Percentiles rank a stretch among this genome's conserved stretches.
Conservation (phyloP, 495 filamentous ascomycete genomes). For the Penicillium goetzii region DNA sequence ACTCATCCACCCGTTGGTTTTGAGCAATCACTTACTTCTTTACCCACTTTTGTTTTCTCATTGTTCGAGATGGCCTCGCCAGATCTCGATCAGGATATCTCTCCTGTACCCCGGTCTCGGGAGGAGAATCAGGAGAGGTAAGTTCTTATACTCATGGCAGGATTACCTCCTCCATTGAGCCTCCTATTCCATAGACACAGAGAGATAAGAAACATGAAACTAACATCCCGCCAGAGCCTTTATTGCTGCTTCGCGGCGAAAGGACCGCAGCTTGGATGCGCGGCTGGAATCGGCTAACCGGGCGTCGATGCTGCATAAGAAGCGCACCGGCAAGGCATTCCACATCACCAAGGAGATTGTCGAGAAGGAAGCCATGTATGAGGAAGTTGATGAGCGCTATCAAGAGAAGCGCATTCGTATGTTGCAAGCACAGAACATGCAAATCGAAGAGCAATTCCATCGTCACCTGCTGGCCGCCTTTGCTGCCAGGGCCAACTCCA, state of each 20-base stretch:
- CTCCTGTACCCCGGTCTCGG: slow-evolving; percentile 46
- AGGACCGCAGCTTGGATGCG: slow-evolving; percentile 87
- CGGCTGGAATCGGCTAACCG: slow-evolving; percentile 84
- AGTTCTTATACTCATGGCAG: slow-evolving; percentile 21
- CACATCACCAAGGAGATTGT: slow-evolving; percentile 88
- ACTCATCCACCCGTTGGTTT: neutral
- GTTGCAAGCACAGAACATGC: slow-evolving; percentile 48
- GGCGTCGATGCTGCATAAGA: slow-evolving; percentile 89
- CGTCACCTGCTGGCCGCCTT: slow-evolving; percentile 44
- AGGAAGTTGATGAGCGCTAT: slow-evolving; percentile 82
- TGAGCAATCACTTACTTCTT: slow-evolving; percentile 2
- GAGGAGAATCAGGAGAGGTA: slow-evolving; percentile 93
- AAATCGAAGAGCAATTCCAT: slow-evolving; percentile 48
- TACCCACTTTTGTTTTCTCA: slow-evolving; percentile 4
- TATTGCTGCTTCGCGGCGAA: slow-evolving; percentile 89
- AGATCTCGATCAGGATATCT: slow-evolving; percentile 41
- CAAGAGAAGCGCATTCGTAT: slow-evolving; percentile 50
- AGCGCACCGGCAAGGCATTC: slow-evolving; percentile 81
- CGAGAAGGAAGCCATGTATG: slow-evolving; percentile 93
- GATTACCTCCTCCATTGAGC: slow-evolving; percentile 3
- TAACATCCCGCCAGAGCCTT: slow-evolving; percentile 65
- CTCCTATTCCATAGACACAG: neutral
- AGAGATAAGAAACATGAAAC: neutral
- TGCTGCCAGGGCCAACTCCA: slow-evolving; percentile 31
- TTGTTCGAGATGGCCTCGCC: slow-evolving; percentile 29